Percentiles rank a stretch among this genome's conserved stretches.
Evolutionary conservation across 176 grass and related monocot genomes (phyloP).

Genomic region (Tillandsia fasciculata): DNA sequence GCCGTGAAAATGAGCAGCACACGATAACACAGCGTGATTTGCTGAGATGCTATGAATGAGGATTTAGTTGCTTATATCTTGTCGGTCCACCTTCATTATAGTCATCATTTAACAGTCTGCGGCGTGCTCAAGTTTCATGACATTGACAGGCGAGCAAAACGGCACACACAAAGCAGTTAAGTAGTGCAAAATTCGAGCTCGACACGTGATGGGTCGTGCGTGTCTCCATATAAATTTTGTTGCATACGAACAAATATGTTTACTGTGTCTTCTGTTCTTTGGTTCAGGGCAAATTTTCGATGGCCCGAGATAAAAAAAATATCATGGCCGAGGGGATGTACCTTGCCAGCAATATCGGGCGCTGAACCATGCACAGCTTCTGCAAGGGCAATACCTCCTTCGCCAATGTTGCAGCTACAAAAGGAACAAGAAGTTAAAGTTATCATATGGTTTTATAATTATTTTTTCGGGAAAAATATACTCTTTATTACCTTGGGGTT

Average conservation of each 20-base stretch:
- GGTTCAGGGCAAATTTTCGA: background rate
- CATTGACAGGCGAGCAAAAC: too few relatives aligned
- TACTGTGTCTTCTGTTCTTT: background rate
- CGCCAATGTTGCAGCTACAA: conserved; percentile 84
- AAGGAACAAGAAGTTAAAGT: background rate
- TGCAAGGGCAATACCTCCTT: conserved; percentile 82
- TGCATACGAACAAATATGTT: background rate
- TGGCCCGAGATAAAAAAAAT: background rate
- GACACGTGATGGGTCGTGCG: too few relatives aligned
- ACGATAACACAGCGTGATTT: too few relatives aligned
- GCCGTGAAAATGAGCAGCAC: too few relatives aligned
- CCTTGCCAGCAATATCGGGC: conserved; percentile 97
- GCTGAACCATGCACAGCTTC: conserved; percentile 98
- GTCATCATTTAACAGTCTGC: too few relatives aligned
- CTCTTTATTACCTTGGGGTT: conserved; percentile 69
- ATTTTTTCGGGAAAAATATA: background rate
- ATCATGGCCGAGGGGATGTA: conserved; percentile 13
- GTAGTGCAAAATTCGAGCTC: too few relatives aligned
- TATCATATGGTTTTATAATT: background rate
- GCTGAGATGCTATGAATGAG: too few relatives aligned
- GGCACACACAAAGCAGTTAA: too few relatives aligned
- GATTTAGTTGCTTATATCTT: too few relatives aligned
- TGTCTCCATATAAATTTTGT: too few relatives aligned
- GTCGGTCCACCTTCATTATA: too few relatives aligned
- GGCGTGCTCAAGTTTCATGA: too few relatives aligned